A percentile compares a stretch with the other conserved stretches of the same genome.
Evolutionary conservation across 2,329 filamentous ascomycete species (phyloP).

Genomic region (Ascochyta viciae-villosae): DNA sequence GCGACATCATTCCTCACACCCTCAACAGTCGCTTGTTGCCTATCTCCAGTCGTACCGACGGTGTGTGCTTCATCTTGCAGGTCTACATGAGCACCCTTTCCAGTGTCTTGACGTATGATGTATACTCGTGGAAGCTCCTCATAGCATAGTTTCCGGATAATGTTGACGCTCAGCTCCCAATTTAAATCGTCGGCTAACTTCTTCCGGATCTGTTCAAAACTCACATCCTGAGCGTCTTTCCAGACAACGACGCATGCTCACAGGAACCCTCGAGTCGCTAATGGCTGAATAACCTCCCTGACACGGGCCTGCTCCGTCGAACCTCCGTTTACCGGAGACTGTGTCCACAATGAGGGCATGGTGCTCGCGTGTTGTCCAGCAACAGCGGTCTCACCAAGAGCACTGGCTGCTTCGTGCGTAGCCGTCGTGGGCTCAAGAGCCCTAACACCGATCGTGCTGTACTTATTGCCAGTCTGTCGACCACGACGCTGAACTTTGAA

Average conservation of each 20-base stretch:
- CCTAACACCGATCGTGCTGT: constrained; percentile 5
- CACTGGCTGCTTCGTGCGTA: background rate
- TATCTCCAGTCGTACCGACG: background rate
- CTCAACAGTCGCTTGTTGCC: background rate
- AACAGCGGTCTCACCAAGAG: background rate
- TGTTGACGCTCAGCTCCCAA: constrained; percentile 22
- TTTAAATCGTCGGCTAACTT: constrained; percentile 16
- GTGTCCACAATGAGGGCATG: background rate
- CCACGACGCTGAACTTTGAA: constrained; percentile 18
- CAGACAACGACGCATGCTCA: constrained; percentile 27
- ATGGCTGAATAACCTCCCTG: background rate
- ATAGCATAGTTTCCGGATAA: constrained; percentile 24
- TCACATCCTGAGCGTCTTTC: constrained; percentile 16
- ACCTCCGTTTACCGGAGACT: background rate
- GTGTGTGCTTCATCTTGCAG: background rate
- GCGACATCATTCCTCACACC: background rate
- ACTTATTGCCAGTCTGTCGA: constrained; percentile 5
- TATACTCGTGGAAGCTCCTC: constrained; percentile 16
- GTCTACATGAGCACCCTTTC: background rate
- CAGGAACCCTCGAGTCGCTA: constrained; percentile 7
- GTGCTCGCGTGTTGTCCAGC: background rate
- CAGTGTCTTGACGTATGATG: background rate
- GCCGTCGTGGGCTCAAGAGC: background rate
- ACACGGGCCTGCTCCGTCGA: background rate
- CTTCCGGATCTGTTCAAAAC: constrained; percentile 20